phyloP scores from a whole-genome alignment of 257 asterid species.

The Solanum piurae region DNA sequence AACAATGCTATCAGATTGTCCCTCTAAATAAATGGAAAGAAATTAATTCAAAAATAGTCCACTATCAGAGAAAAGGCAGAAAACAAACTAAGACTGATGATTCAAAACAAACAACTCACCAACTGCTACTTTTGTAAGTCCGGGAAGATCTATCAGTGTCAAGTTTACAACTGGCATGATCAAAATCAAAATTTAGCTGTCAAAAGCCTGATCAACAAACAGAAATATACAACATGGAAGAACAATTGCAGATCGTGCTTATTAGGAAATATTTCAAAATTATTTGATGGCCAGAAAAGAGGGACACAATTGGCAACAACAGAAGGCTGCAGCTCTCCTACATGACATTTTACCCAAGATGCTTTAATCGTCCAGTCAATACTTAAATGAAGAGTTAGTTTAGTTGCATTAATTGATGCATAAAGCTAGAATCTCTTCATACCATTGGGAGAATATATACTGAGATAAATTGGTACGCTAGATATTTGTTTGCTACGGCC shows the following conservation, averaged over 20 bases:
- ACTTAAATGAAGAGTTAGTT: background rate
- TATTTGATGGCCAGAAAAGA: background rate
- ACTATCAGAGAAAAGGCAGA: background rate
- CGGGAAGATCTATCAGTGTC: constrained; percentile 96
- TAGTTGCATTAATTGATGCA: background rate
- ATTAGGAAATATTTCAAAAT: background rate
- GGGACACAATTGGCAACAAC: background rate
- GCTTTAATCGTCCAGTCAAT: background rate
- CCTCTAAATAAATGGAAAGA: constrained; percentile 40
- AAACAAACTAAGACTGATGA: background rate
- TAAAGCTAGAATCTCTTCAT: constrained; percentile 3
- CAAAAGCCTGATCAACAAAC: constrained; percentile 14
- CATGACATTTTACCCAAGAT: background rate
- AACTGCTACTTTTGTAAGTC: constrained; percentile 95
- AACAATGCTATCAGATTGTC: constrained; percentile 92
- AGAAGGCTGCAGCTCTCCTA: background rate
- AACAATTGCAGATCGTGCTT: background rate
- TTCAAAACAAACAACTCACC: constrained; percentile 44
- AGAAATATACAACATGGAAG: background rate
- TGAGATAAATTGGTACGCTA: constrained; percentile 88
- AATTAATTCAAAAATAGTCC: background rate
- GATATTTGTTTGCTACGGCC: constrained; percentile 80
- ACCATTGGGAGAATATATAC: constrained; percentile 88
- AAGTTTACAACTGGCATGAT: constrained; percentile 78
- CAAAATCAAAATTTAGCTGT: background rate